Conservation (phyloP, 495 filamentous ascomycete genomes). For the Aspergillus steynii region DNA sequence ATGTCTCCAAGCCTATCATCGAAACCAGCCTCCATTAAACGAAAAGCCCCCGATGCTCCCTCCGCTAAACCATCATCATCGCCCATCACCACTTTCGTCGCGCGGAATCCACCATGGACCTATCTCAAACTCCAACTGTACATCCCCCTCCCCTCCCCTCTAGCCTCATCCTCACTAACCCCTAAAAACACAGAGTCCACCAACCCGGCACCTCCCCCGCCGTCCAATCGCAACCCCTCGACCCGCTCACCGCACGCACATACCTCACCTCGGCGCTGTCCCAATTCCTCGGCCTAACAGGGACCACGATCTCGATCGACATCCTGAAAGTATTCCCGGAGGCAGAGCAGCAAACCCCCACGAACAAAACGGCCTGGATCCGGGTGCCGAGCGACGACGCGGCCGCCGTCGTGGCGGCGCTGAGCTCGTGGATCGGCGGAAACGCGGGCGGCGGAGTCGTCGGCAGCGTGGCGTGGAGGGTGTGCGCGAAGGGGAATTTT, state of each 20-base stretch:
- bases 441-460: slow-evolving; percentile 35
- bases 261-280: slow-evolving; percentile 71
- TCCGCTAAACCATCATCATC: slow-evolving; percentile 16
- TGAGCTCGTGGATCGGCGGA: slow-evolving; percentile 61
- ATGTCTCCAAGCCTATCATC: slow-evolving; percentile 7
- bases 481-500: slow-evolving; percentile 57
- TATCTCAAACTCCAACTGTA: slow-evolving; percentile 51
- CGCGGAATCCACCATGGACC: slow-evolving; percentile 52
- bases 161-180: slow-evolving; percentile 7
- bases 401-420: slow-evolving; percentile 62
- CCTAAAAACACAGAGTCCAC: slow-evolving; percentile 26
- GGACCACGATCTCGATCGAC: slow-evolving; percentile 76
- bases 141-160: slow-evolving; percentile 4
- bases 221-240: slow-evolving; percentile 46
- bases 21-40: slow-evolving; percentile 23
- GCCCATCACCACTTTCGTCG: slow-evolving; percentile 38
- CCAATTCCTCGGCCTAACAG: slow-evolving; percentile 78
- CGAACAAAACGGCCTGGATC: slow-evolving; percentile 60
- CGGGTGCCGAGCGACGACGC: slow-evolving; percentile 72
- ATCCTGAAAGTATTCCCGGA: slow-evolving; percentile 60
- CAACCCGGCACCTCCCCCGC: slow-evolving; percentile 28
- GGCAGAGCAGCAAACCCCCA: slow-evolving; percentile 10
- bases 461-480: slow-evolving; percentile 56
- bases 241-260: slow-evolving; percentile 71
- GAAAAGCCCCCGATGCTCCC: slow-evolving; percentile 29